These are phyloP conservation scores for Discostella stelligeroides DNA, from an alignment of 108 stramenopile species.

Conservation along the genomic window DNA sequence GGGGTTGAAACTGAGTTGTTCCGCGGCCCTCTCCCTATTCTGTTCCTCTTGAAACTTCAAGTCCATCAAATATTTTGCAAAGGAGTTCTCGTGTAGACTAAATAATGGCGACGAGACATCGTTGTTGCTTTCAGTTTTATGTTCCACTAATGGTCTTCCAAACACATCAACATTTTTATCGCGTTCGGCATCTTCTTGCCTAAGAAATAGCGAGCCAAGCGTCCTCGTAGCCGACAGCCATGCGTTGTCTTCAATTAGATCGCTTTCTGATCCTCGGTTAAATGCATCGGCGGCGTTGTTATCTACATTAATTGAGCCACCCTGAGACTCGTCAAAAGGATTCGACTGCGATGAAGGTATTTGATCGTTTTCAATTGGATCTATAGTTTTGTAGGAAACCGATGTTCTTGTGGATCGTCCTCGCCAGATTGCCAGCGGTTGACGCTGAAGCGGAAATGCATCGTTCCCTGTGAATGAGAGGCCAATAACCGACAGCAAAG, in stretches of 20 bases:
- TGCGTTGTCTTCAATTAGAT: conserved; percentile 18
- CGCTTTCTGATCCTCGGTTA: not conserved
- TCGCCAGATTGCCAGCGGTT: not conserved
- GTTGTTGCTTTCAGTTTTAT: not conserved
- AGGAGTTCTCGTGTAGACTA: conserved; percentile 17
- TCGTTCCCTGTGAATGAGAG: not conserved
- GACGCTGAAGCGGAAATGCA: not conserved
- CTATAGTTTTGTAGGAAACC: conserved; percentile 1
- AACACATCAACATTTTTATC: conserved; percentile 23
- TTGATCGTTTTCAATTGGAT: not conserved
- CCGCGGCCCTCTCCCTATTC: conserved; percentile 26
- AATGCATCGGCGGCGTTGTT: not conserved
- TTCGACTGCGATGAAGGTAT: conserved; percentile 1
- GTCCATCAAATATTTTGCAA: conserved; percentile 31
- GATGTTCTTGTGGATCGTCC: not conserved
- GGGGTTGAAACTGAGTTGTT: not conserved
- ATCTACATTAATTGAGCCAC: too few relatives aligned
- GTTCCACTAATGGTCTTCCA: conserved; percentile 10
- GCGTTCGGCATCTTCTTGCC: conserved; percentile 29
- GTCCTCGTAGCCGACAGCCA: conserved; percentile 43
- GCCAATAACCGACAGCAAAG: not conserved
- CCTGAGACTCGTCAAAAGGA: not conserved
- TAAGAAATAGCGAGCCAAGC: conserved; percentile 34
- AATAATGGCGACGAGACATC: not conserved
- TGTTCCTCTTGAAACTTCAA: conserved; percentile 46